Conservation (phyloP, 1,139 yeast species). For the Protomyces arabidopsidicola region DNA sequence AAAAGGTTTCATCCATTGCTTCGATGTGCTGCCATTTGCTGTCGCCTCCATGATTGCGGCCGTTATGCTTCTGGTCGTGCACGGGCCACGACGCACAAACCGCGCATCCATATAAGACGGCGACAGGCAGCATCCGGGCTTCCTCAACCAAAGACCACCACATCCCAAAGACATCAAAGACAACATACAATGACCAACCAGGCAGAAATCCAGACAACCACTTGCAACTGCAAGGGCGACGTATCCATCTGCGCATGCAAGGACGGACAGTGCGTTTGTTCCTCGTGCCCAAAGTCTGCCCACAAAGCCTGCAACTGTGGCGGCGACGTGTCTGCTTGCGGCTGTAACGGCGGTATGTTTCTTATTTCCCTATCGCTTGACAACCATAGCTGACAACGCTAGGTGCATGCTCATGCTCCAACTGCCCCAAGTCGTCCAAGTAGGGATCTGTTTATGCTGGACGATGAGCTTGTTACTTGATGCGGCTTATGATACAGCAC, state of each 20-base stretch:
- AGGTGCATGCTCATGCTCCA: background rate
- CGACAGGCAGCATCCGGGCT: background rate
- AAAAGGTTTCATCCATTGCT: too few species aligned
- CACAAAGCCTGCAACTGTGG: background rate
- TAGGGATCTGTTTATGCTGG: background rate
- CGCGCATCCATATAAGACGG: too few species aligned
- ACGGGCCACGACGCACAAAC: background rate
- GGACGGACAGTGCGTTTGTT: conserved; percentile 21
- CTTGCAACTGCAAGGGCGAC: conserved; percentile 24
- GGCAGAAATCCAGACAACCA: background rate
- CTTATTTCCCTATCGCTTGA: background rate
- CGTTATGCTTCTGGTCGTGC: background rate
- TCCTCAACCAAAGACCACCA: background rate
- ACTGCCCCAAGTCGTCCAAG: conserved; percentile 2
- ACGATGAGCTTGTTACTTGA: background rate
- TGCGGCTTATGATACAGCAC: background rate
- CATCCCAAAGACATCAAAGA: background rate
- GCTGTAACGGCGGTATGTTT: background rate
- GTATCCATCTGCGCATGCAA: conserved; percentile 23
- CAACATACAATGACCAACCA: background rate
- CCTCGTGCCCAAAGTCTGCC: conserved; percentile 15
- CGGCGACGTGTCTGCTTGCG: conserved; percentile 6
- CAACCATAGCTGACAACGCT: background rate
- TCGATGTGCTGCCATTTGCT: too few species aligned
- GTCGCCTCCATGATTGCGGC: too few species aligned